Conservation (phyloP, 2,329 filamentous ascomycete species). For the Colletotrichum simmondsii region DNA sequence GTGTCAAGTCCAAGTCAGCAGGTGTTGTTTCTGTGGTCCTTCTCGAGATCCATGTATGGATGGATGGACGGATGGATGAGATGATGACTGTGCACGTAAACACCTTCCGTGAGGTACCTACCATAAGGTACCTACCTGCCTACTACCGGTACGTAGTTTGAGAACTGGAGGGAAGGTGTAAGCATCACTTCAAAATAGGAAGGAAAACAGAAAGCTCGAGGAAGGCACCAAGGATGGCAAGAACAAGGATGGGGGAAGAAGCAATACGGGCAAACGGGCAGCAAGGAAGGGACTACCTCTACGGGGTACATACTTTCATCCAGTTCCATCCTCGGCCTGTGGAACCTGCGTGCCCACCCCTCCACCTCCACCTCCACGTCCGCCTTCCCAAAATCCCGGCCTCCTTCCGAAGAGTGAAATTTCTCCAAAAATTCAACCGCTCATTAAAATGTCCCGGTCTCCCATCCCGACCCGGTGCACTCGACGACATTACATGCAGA, state of each 20-base stretch:
- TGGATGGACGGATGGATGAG: not conserved
- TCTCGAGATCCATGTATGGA: not conserved
- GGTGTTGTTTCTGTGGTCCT: not conserved
- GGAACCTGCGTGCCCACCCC: not conserved
- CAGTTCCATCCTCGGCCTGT: not conserved
- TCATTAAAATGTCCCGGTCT: not conserved
- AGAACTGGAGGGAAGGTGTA: not conserved
- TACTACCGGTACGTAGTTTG: not conserved
- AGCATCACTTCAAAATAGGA: too few relatives aligned
- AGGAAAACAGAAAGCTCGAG: too few relatives aligned
- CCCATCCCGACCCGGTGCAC: not conserved
- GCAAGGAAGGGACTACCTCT: not conserved
- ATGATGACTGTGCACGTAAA: not conserved
- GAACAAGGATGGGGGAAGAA: not conserved
- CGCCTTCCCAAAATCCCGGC: not conserved
- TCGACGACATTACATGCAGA: not conserved
- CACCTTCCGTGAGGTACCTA: not conserved
- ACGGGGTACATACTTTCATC: not conserved
- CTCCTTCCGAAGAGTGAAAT: constrained; percentile 12
- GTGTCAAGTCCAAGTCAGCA: not conserved
- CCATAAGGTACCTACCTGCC: too few relatives aligned
- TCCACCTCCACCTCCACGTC: not conserved
- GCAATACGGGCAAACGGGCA: not conserved
- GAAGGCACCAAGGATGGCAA: not conserved
- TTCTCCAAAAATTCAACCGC: constrained; percentile 14